A percentile compares a stretch with the other conserved stretches of the same genome.
These are phyloP conservation scores for Coemansia sp. DNA, from an alignment of 192 early-diverging fungal genomes.

Conservation along the genomic window DNA sequence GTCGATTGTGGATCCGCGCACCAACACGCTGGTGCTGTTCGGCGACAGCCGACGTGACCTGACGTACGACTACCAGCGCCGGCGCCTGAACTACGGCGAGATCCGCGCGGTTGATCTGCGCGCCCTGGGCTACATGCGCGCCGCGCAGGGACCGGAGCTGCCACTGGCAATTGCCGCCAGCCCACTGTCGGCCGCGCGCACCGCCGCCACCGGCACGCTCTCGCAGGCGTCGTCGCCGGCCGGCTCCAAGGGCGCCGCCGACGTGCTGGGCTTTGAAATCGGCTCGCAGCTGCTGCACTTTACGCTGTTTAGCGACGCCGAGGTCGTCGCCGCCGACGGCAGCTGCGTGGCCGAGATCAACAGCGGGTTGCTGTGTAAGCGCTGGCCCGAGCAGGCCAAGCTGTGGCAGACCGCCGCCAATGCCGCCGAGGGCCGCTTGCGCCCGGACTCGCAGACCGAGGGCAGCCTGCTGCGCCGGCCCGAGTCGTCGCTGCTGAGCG, in stretches of 20 bases:
- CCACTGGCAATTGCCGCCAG: conserved; percentile 37
- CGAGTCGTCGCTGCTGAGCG: conserved; percentile 37
- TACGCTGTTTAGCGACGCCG: conserved; percentile 43
- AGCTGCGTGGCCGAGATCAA: conserved; percentile 22
- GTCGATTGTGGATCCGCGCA: conserved; percentile 59
- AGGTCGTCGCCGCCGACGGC: conserved; percentile 32
- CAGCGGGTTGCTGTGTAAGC: conserved; percentile 43
- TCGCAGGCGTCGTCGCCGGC: conserved; percentile 1
- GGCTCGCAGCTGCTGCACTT: conserved; percentile 45
- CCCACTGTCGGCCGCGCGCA: conserved; percentile 16
- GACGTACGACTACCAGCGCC: conserved; percentile 72
- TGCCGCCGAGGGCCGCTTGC: neutral
- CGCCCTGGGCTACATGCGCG: conserved; percentile 64
- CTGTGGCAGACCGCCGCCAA: conserved; percentile 25
- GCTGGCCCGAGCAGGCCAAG: conserved; percentile 46
- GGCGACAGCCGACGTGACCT: conserved; percentile 64
- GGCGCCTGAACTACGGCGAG: conserved; percentile 76
- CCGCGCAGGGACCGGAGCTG: conserved; percentile 19
- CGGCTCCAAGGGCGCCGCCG: neutral
- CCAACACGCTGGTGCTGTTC: conserved; percentile 68
- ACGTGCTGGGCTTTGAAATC: conserved; percentile 24
- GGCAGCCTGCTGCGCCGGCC: conserved; percentile 19
- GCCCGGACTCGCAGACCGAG: neutral
- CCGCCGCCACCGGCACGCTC: conserved; percentile 18
- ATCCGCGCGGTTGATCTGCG: conserved; percentile 67